Base-by-base conservation (phyloP, 306 rosid genomes). In the Echinosophora koreensis region DNA sequence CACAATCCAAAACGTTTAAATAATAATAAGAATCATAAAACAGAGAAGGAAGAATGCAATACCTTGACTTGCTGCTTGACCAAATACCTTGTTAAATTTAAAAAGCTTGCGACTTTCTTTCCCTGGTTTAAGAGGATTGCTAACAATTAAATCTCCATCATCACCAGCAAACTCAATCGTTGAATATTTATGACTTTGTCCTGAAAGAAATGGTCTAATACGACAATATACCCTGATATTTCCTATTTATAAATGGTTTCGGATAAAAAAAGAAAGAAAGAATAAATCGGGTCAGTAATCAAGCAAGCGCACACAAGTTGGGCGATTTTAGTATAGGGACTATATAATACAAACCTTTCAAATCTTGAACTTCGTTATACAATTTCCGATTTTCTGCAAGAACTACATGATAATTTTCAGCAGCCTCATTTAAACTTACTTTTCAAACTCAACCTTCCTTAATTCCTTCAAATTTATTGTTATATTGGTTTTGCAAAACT, bases 151-250 rank as follows among this genome's bases (percentile, higher is more conserved):
- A 32, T 92, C 98, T 86, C 99, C 99, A 82, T 96, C 90, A 54
- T 92, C 99, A 38, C 98, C 97, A 74, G 88, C 73, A 80, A 90
- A 91, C 76, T 96, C 98, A 35, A 92, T 77, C 50, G 93, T 59
- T 79, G 97, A 91, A 71, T 88, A 92, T 60, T 80, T 91, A 76
- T 84, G 88, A 82, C 79, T 92, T 88, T 96, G 99, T 35, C 99
- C 97, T 0, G 91, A 93, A 82, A 96, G 97, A 87, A 96, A 96
- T 41, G 99, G 99, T 72, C 99, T 89, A 75, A 96, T 84, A 44
- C 98, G 97, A 83, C 99, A 92, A 77, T 96, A 93, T 38, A 96
- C 99, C 83, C 99, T 88, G 54, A 96, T 96, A 88, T 91, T 96
- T 68, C 99, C 99, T 96, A 77, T 66, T 62, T 37, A 75, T 38